Base-by-base conservation (phyloP, 192 early-diverging fungal species). In the Entomortierella chlamydospora region DNA sequence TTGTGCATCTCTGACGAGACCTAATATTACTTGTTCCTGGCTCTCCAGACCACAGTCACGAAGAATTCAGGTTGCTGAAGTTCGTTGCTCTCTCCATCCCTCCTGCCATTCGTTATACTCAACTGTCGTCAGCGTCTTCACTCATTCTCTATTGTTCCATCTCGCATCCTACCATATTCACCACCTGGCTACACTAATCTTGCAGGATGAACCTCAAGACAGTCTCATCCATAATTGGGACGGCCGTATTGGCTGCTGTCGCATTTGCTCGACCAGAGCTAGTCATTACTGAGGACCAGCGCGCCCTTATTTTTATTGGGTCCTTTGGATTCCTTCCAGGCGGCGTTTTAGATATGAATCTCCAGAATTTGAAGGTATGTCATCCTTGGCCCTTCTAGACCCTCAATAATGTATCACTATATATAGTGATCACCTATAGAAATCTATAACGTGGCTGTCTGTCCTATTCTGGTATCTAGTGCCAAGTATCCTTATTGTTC, bases 291-390 rank as follows among this genome's bases (percentile, higher is more conserved):
- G 61, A 82, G 29, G 85, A 86, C 68, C 56, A 62, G 25, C 72
- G 85, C 26, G 49, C 20, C 5, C 55, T 82, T 30, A 72, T 86
- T n/a, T 53, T 50, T 31, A 72, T 85, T 17, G 82, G 83, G 2
- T 64, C 72, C 43, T 88, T 88, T 71, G 87, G 87, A 9, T 87
- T 87, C 64, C 65, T 86, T 15, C 26, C 83, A 4, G 82, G 83
- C 23, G 87, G 82, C 3, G 57, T 70, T 43, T 70, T 88, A 1
- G 76, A 63, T 13, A 59, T 87, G 49, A 33, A 69, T 29, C 54
- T 85, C 20, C 68, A 85, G 25, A 45, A 84, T 51, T 57, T 81
- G 33, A 67, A 81, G 65, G 83, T 79, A 66, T 34, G 29, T 61
- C 58, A 64, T 49, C 37, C 10, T 18, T 28, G 18, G 12, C 7